These are phyloP conservation scores for Fusarium miscanthi DNA, from an alignment of 2,329 filamentous ascomycete species.

Conservation along the genomic window DNA sequence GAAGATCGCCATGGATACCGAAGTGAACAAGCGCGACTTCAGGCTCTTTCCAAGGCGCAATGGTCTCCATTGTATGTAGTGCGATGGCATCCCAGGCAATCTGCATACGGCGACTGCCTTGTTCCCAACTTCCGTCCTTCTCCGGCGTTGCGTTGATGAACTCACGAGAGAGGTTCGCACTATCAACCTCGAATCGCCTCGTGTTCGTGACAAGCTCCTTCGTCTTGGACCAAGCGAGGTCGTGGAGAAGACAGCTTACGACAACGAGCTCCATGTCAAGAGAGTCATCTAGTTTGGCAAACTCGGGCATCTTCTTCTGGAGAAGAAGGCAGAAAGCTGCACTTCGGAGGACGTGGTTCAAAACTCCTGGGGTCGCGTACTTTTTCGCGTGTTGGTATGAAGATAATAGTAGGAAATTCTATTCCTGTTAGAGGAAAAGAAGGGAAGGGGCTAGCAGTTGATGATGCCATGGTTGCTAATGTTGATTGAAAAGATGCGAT, in stretches of 20 bases:
- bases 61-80: not conserved
- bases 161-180: not conserved
- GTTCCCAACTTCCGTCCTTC: rapidly evolving
- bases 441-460: not conserved
- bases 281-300: not conserved
- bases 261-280: not conserved
- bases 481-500: rapidly evolving
- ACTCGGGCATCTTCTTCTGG: not conserved
- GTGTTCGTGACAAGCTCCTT: not conserved
- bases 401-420: not conserved
- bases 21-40: not conserved
- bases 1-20: not conserved
- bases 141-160: not conserved
- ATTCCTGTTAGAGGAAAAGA: not conserved
- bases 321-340: not conserved
- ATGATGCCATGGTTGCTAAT: rapidly evolving
- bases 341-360: not conserved
- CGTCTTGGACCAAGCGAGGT: not conserved
- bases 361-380: not conserved
- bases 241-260: not conserved
- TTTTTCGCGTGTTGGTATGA: not conserved
- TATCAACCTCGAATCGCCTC: not conserved
- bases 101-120: not conserved
- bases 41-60: not conserved
- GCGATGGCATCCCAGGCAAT: not conserved